Base-by-base conservation (phyloP, 2,329 filamentous ascomycete species). In the Hymenoscyphus scutula region DNA sequence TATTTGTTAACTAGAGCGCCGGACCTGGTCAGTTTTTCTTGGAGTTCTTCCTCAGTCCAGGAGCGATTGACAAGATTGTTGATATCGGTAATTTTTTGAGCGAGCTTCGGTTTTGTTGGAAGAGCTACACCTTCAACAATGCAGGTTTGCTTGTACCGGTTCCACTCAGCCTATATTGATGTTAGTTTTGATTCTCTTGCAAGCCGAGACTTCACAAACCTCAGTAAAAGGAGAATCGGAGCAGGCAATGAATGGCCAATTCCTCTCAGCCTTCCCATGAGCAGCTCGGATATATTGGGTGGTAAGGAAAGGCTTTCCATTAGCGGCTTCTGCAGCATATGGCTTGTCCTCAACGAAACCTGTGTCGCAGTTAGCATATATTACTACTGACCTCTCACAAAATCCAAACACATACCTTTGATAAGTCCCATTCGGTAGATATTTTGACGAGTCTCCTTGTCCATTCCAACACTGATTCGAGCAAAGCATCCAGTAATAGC, bases 391-490 rank as follows among this genome's bases (percentile, higher is more conserved):
- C n/a, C 3, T 10, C 10, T 10, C n/a, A 5, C n/a, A 4, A 5
- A 48, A 11, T 0, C 5, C n/a, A 8, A 23, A 48, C 45, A 70
- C 76, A 67, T 80, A 92, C 92, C 87, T 78, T 95, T 96, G 73
- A 99, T 92, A 64, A 90, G 78, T 32, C 89, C 90, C 84, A 99
- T 89, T 64, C 94, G 89, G 76, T 99, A 99, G 67, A 91, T 84
- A 65, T 90, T 89, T 63, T 88, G 80, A 3, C 89, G 88, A 3
- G 85, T 90, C 25, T 87, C 82, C 11, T 84, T 84, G 73, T 96
- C 89, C 13, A 89, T 83, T 0, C 93, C 94, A 62, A 97, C 85
- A 65, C 88, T 90, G 67, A 98, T 86, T 58, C 95, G 90, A 41
- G 89, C 89, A 74, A 90, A 99, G 76, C 92, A 96, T 58, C 92